phyloP scores from a whole-genome alignment of 345 rosid species.

The Pelargonium nanum region DNA sequence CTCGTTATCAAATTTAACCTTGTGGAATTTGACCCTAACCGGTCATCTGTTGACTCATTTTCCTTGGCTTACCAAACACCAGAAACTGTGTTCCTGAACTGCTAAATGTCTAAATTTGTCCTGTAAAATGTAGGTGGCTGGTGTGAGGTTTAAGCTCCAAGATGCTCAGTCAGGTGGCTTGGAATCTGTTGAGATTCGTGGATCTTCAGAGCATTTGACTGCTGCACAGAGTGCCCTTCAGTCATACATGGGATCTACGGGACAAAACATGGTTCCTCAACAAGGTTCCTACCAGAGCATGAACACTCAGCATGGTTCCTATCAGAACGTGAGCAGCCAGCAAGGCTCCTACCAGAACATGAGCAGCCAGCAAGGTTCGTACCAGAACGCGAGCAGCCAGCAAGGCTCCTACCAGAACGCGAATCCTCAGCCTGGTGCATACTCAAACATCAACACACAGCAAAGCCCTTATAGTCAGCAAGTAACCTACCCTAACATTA shows the following conservation, averaged over 20 bases:
- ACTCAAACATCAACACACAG: constrained; percentile 7
- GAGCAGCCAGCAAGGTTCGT: constrained; percentile 5
- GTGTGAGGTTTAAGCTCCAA: constrained; percentile 26
- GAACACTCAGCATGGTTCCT: constrained; percentile 4
- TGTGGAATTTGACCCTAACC: too few relatives aligned
- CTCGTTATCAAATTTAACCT: too few relatives aligned
- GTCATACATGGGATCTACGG: constrained; percentile 16
- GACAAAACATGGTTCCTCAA: constrained; percentile 23
- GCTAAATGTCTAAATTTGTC: background rate
- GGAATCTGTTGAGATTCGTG: constrained; percentile 15
- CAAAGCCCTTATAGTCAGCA: constrained; percentile 23
- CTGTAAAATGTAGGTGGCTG: constrained; percentile 15
- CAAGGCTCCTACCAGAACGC: constrained; percentile 10
- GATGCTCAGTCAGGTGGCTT: constrained; percentile 21
- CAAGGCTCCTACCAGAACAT: constrained; percentile 3
- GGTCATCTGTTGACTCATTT: too few relatives aligned
- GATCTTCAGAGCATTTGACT: constrained; percentile 21
- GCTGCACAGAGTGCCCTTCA: constrained; percentile 15
- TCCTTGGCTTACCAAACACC: too few relatives aligned
- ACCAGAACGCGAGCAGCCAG: constrained; percentile 4
- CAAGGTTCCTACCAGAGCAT: constrained; percentile 11
- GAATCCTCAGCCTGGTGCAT: constrained; percentile 11
- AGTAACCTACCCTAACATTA: constrained; percentile 11
- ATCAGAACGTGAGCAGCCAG: constrained; percentile 6
- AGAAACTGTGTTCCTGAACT: background rate